Conservation (phyloP, 2,329 filamentous ascomycete genomes). For the Aspergillus ustus region DNA sequence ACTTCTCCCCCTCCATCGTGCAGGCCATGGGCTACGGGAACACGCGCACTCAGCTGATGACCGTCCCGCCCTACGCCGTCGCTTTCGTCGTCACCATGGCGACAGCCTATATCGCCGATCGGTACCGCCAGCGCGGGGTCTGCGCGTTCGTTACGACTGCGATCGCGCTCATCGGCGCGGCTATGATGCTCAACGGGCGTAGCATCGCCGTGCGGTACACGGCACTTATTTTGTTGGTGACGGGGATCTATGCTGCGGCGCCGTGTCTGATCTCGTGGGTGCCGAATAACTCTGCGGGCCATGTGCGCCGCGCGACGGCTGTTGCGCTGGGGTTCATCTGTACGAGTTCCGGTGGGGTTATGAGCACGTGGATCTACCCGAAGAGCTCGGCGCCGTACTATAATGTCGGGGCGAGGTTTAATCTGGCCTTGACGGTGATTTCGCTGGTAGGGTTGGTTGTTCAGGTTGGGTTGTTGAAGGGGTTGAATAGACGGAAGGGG, state of each 20-base stretch:
- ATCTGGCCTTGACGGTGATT: constrained; percentile 15
- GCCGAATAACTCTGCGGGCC: constrained; percentile 19
- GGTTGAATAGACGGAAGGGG: constrained; percentile 16
- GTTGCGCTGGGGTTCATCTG: constrained; percentile 19
- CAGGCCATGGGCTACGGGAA: constrained; percentile 32
- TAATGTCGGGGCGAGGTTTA: constrained; percentile 13
- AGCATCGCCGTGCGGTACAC: constrained; percentile 14
- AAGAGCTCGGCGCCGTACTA: constrained; percentile 19
- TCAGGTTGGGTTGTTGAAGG: constrained; percentile 14
- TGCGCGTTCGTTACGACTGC: constrained; percentile 27
- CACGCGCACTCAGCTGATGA: constrained; percentile 37
- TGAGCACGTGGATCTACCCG: constrained; percentile 23
- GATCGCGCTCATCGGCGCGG: constrained; percentile 22
- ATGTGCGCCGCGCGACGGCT: constrained; percentile 11
- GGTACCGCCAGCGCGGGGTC: constrained; percentile 31
- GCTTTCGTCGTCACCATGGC: constrained; percentile 29
- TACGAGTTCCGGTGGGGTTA: constrained; percentile 15
- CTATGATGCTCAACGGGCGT: constrained; percentile 9
- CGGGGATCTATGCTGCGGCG: constrained; percentile 17
- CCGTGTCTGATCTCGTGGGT: constrained; percentile 22
- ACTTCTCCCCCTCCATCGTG: constrained; percentile 35
- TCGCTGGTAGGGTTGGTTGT: constrained; percentile 10
- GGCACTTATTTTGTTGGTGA: constrained; percentile 15
- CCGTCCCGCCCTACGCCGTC: constrained; percentile 36
- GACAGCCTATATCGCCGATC: constrained; percentile 35